phyloP scores from a whole-genome alignment of 1,284 basidiomycete species.

The Cutaneotrichosporon mucoides region DNA sequence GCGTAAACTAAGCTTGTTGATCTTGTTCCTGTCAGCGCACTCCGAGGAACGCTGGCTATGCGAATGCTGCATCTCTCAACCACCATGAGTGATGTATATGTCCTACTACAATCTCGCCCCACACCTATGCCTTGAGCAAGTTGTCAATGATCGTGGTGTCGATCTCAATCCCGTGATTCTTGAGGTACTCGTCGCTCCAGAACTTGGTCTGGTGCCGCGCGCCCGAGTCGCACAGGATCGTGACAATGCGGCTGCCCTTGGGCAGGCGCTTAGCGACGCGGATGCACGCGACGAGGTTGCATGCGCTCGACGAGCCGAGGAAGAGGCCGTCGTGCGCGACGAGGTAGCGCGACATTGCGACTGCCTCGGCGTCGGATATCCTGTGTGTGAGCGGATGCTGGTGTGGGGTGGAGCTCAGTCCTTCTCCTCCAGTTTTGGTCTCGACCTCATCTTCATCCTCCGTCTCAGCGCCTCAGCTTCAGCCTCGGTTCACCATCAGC shows the following conservation, averaged over 20 bases:
- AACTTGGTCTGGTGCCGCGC: conserved; percentile 77
- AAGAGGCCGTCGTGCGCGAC: conserved; percentile 88
- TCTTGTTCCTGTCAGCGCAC: too few relatives aligned
- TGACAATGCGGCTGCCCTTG: conserved; percentile 68
- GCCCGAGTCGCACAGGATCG: conserved; percentile 83
- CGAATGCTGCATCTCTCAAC: too few relatives aligned
- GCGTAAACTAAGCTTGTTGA: too few relatives aligned
- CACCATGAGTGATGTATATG: too few relatives aligned
- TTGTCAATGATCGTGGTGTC: conserved; percentile 33
- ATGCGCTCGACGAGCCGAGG: conserved; percentile 92
- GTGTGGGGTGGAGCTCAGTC: too few relatives aligned
- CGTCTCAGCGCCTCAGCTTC: too few relatives aligned
- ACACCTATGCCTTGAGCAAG: conserved; percentile 5
- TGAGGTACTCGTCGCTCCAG: conserved; percentile 77
- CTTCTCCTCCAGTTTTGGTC: too few relatives aligned
- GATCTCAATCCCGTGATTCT: conserved; percentile 59
- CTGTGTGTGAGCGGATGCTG: conserved; percentile 48
- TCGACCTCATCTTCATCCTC: too few relatives aligned
- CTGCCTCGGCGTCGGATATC: conserved; percentile 82
- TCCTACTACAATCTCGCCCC: too few relatives aligned
- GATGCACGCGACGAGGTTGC: conserved; percentile 87
- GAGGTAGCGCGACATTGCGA: conserved; percentile 85
- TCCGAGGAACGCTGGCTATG: too few relatives aligned
- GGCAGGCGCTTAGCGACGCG: conserved; percentile 65
- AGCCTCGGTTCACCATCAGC: too few relatives aligned